Evolutionary conservation across 2,329 filamentous ascomycete species (phyloP), one percentile per base, ranked within the genome.

Genomic region (Rutstroemia sydowiana): DNA sequence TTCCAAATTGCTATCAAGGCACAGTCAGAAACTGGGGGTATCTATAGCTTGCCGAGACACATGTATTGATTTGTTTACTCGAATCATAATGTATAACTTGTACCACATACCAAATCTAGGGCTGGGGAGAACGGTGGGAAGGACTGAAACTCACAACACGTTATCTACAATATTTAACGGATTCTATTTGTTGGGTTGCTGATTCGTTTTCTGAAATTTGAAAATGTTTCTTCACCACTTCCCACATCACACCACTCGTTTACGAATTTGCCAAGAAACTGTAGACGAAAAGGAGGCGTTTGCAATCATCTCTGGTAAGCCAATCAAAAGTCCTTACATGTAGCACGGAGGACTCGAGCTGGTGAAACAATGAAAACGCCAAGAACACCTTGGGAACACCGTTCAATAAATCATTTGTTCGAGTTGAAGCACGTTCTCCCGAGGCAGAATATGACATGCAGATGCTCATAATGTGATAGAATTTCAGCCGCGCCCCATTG

Each of bases 11-110:
- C n/a, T n/a, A n/a, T n/a, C n/a, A n/a, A n/a, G n/a, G n/a, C n/a
- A 36, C 32, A 36, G 32, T 43, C 39, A 34, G 18, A 49, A 13
- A 10, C n/a, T 13, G 26, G 28, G 7, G 21, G 13, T 37, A 5
- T 14, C 6, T 37, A 37, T 37, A 9, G 34, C 34, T 37, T 21
- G 40, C 30, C 26, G 34, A 23, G 31, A 18, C 26, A 21, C 21
- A 18, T 37, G 40, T 45, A 45, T 50, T 50, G 48, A 50, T 37
- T 50, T 30, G 48, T 30, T 45, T 50, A 13, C 32, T n/a, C n/a
- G n/a, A n/a, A 5, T 36, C 16, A 18, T 34, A 16, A 34, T 41
- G 45, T 20, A n/a, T n/a, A n/a, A n/a, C n/a, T n/a, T n/a, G n/a
- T 37, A 37, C 34, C n/a, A 37, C 11, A 23, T 45, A 45, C 41